Base-by-base conservation (phyloP, 768 basidiomycete species). In the Leucocoprinus sp. region DNA sequence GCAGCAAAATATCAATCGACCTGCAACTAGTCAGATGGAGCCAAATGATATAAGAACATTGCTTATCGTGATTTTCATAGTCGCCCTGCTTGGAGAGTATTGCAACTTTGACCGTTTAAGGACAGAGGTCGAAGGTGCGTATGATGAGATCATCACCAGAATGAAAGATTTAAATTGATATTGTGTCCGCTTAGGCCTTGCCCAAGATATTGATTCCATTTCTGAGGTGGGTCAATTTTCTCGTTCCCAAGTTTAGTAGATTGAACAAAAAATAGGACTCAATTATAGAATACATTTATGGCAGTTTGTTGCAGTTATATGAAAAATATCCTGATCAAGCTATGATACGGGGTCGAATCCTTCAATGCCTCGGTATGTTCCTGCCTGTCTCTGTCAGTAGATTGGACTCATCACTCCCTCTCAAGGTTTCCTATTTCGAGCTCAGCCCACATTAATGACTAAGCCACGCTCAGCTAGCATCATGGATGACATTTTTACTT, bases 361-460 rank as follows among this genome's bases (percentile, higher is more conserved):
- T 96, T 44, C 86, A 90, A 54, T 95, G 92, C 57, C 66, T 98
- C 22, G 95, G 92, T 91, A 50, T 23, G 74, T 56, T 15, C 27
- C 11, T 28, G n/a, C 31, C 31, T 31, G 4, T 31, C 14, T 31
- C 2, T 23, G 1, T 37, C 29, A 29, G 34, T 14, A 14, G 33
- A 43, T 5, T 39, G 24, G 8, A 24, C 28, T 17, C 28, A 19
- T 37, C 7, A 33, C 39, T 11, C 52, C 15, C 9, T 35, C 9
- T 8, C 26, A 50, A 91, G 92, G 95, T 8, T 96, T 88, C 62
- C 64, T 99, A 4, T 98, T 92, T 67, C 82, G 91, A 19, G 82
- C 92, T 4, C 87, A 93, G 54, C 95, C 96, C 2, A 84, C 84
- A 0, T 64, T 98, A 48, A 93, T 99, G 82, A 88, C 87, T 0